phyloP scores from a whole-genome alignment of 176 grass and related monocot species.

The Ensete glaucum region DNA sequence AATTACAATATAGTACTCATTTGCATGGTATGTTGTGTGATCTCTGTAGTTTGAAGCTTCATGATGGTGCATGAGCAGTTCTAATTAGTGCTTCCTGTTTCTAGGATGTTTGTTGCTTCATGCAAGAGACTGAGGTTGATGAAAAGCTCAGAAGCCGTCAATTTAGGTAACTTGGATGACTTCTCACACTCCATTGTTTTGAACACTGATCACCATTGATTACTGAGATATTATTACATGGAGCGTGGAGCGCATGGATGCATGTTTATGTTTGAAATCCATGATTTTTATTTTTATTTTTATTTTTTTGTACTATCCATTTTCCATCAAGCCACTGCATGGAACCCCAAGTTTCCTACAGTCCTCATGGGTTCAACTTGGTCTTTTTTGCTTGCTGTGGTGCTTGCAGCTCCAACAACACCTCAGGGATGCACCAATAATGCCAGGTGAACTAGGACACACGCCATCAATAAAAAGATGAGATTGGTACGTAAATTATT shows the following conservation, averaged over 20 bases:
- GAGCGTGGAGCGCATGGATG: neutral
- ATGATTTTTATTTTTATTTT: neutral
- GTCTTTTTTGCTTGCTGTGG: too few species aligned
- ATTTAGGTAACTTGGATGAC: neutral
- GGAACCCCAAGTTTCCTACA: too few species aligned
- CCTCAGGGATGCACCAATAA: neutral
- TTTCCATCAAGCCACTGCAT: too few species aligned
- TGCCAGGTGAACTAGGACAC: neutral
- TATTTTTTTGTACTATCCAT: too few species aligned
- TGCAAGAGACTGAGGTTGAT: slow-evolving; percentile 4
- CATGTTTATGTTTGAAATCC: neutral
- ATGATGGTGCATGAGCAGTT: neutral
- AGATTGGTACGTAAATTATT: neutral
- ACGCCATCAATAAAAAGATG: neutral
- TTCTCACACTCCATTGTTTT: neutral
- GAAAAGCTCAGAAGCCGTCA: slow-evolving; percentile 4
- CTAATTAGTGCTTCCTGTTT: neutral
- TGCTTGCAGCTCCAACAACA: slow-evolving; percentile 1
- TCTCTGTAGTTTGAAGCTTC: neutral
- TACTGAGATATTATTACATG: too few species aligned
- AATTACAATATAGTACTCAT: too few species aligned
- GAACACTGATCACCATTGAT: too few species aligned
- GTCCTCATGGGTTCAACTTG: neutral
- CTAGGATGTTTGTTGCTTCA: slow-evolving; percentile 6
- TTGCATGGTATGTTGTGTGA: too few species aligned